Evolutionary conservation across 371 early-diverging fungal genomes (phyloP).

Genomic region (Gilbertella persicaria): DNA sequence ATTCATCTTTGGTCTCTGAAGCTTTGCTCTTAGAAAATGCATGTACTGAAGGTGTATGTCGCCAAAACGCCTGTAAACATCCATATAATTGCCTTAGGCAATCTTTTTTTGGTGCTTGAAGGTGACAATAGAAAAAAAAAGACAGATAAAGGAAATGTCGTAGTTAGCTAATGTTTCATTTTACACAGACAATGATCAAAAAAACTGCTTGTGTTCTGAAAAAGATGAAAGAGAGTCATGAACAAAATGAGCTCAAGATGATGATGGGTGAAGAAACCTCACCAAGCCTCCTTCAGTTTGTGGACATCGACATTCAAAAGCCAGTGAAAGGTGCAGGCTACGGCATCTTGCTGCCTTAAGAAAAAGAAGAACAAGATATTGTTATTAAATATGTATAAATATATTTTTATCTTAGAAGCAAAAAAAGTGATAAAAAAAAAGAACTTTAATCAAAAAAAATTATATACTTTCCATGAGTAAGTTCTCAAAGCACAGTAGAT

Average conservation of each 20-base stretch:
- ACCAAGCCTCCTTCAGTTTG: background rate
- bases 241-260: slow-evolving; percentile 3
- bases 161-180: slow-evolving; percentile 2
- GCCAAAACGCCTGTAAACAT: slow-evolving; percentile 4
- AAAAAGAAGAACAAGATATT: slow-evolving; percentile 12
- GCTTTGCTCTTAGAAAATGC: slow-evolving; percentile 10
- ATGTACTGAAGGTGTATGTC: slow-evolving; percentile 6
- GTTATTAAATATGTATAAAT: too few species aligned
- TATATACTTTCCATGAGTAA: too few species aligned
- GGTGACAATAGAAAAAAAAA: slow-evolving; percentile 1
- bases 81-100: slow-evolving; percentile 13
- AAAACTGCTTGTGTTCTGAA: slow-evolving; percentile 2
- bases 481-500: too few species aligned
- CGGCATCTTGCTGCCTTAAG: slow-evolving; percentile 8
- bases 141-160: slow-evolving; percentile 1
- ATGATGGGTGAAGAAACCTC: slow-evolving; percentile 1
- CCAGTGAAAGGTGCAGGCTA: slow-evolving; percentile 12
- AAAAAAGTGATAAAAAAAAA: too few species aligned
- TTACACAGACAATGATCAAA: slow-evolving; percentile 3
- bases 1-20: slow-evolving; percentile 17
- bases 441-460: too few species aligned
- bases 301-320: slow-evolving; percentile 7
- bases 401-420: too few species aligned
- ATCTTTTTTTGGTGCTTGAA: slow-evolving; percentile 8
- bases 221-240: slow-evolving; percentile 9